A percentile compares a stretch with the other conserved stretches of the same genome.
Evolutionary conservation across 1,139 yeast species (phyloP).

Genomic region (Wickerhamomyces sp.): DNA sequence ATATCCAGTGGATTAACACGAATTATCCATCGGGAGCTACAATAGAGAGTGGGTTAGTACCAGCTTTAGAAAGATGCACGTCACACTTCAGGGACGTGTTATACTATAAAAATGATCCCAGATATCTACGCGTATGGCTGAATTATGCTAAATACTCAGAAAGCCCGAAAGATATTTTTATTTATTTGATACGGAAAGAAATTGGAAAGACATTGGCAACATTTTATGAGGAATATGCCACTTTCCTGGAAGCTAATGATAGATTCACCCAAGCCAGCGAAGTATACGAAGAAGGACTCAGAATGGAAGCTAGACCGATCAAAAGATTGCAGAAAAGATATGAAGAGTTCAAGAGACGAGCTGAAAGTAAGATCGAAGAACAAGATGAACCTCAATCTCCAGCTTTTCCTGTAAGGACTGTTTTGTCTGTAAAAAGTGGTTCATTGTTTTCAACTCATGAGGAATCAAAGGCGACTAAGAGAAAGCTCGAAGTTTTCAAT

Average conservation of each 20-base stretch:
- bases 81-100: conserved; percentile 59
- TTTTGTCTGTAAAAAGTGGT: conserved; percentile 21
- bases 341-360: conserved; percentile 41
- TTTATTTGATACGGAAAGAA: conserved; percentile 66
- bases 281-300: conserved; percentile 60
- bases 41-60: conserved; percentile 63
- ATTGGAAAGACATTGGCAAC: conserved; percentile 67
- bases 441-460: conserved; percentile 28
- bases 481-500: conserved; percentile 19
- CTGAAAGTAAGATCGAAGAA: conserved; percentile 9
- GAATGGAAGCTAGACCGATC: conserved; percentile 59
- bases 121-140: conserved; percentile 80
- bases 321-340: conserved; percentile 48
- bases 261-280: conserved; percentile 57
- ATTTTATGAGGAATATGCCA: conserved; percentile 81
- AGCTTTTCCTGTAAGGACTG: conserved; percentile 23
- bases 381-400: conserved; percentile 31
- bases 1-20: conserved; percentile 66
- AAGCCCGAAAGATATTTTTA: conserved; percentile 65
- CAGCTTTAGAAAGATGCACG: conserved; percentile 68
- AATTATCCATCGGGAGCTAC: conserved; percentile 66
- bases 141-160: conserved; percentile 68
- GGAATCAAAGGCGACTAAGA: conserved; percentile 13
- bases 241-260: conserved; percentile 50
- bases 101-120: conserved; percentile 74